These are phyloP conservation scores for Fusarium pseudograminearum DNA, from an alignment of 2,329 filamentous ascomycete genomes.

Conservation along the genomic window DNA sequence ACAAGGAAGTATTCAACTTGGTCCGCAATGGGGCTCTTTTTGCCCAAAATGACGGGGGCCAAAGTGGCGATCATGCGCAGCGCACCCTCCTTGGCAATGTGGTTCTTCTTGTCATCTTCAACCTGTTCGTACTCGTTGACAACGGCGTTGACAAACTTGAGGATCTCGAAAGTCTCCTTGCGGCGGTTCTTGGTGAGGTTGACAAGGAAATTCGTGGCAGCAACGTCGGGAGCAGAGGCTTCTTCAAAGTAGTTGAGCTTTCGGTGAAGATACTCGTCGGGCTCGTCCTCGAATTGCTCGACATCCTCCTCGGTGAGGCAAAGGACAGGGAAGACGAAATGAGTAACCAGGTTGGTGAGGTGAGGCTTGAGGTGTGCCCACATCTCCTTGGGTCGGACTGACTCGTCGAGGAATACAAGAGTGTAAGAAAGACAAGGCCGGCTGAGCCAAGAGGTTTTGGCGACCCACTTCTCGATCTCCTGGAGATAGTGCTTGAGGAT, in stretches of 20 bases:
- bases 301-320: conserved; percentile 93
- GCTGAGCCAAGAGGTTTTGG: conserved; percentile 94
- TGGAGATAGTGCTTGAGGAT: conserved; percentile 94
- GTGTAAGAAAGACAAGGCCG: conserved; percentile 94
- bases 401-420: conserved; percentile 95
- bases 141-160: conserved; percentile 94
- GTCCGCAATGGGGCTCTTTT: conserved; percentile 97
- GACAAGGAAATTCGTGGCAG: conserved; percentile 95
- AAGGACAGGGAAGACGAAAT: conserved; percentile 94
- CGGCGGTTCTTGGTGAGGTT: conserved; percentile 93
- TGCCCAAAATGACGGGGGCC: conserved; percentile 92
- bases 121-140: conserved; percentile 92
- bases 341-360: conserved; percentile 90
- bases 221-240: conserved; percentile 92
- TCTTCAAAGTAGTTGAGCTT: conserved; percentile 99
- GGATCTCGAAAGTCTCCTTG: conserved; percentile 94
- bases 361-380: conserved; percentile 95
- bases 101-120: conserved; percentile 89
- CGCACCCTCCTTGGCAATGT: conserved; percentile 95
- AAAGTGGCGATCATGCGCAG: conserved; percentile 97
- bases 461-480: conserved; percentile 98
- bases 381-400: conserved; percentile 96
- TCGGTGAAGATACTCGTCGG: conserved; percentile 95
- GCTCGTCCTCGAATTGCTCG: conserved; percentile 93
- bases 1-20: conserved; percentile 99